Conservation (phyloP, 345 rosid species). For the Punica granatum region DNA sequence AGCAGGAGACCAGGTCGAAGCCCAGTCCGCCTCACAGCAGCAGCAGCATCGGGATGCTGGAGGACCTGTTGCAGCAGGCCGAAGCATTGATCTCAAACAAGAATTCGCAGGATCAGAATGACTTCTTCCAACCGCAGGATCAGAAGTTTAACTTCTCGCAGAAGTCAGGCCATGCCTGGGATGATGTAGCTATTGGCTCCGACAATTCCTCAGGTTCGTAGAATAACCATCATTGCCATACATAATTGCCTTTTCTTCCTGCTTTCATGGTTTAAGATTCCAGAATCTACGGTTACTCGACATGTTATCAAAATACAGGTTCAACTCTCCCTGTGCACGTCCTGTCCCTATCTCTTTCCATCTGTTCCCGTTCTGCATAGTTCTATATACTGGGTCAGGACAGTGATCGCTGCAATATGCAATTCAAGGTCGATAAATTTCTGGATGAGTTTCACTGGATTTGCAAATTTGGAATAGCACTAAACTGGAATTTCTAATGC, state of each 20-base stretch:
- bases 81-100: constrained; percentile 27
- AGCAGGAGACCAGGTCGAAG: constrained; percentile 6
- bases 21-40: constrained; percentile 8
- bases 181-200: constrained; percentile 13
- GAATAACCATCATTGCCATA: neutral
- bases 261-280: neutral
- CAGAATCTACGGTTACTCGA: neutral
- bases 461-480: neutral
- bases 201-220: constrained; percentile 26
- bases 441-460: neutral
- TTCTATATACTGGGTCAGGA: neutral
- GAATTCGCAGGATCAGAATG: constrained; percentile 12
- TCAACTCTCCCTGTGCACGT: neutral
- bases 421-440: neutral
- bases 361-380: neutral
- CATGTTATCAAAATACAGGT: neutral
- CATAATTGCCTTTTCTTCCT: neutral
- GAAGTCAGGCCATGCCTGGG: constrained; percentile 15
- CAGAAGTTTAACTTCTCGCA: constrained; percentile 14
- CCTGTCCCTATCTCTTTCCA: neutral
- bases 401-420: neutral
- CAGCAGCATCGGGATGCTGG: constrained; percentile 29
- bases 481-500: neutral
- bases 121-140: constrained; percentile 12
- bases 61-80: constrained; percentile 49